Evolutionary conservation across 441 rosid species (phyloP).

Genomic region (Bocquillonia castaneifolia): DNA sequence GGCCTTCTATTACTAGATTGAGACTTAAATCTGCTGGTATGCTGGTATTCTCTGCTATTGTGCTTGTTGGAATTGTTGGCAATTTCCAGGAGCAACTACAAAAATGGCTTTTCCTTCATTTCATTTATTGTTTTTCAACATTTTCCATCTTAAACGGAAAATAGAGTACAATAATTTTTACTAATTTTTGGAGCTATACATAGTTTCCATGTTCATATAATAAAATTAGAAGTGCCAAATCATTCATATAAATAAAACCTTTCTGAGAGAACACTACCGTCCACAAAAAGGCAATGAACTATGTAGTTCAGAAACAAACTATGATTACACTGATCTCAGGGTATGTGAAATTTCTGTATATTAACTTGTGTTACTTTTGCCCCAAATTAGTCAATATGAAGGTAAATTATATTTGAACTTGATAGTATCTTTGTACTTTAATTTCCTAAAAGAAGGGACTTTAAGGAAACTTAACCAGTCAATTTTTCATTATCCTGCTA

Average conservation of each 20-base stretch:
- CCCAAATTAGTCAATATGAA: not conserved
- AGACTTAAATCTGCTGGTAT: not conserved
- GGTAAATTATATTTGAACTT: not conserved
- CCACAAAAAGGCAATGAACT: not conserved
- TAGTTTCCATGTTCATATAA: not conserved
- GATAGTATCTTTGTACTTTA: not conserved
- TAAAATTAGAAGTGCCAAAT: not conserved
- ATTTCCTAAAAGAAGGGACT: not conserved
- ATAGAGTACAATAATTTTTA: not conserved
- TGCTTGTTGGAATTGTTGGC: not conserved
- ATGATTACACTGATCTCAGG: not conserved
- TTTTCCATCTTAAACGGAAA: too few species aligned
- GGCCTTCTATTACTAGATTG: too few species aligned
- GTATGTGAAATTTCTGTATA: not conserved
- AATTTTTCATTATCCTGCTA: not conserved
- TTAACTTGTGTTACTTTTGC: not conserved
- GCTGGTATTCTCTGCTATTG: not conserved
- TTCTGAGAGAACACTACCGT: not conserved
- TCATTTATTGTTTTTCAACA: not conserved
- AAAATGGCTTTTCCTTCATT: not conserved
- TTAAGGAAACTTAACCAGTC: not conserved
- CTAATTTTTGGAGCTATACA: not conserved
- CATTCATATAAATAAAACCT: not conserved
- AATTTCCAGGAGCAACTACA: not conserved
- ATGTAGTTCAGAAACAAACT: too few species aligned